phyloP scores from a whole-genome alignment of 352 stramenopile genomes.

The Elongisporangium undulatum region DNA sequence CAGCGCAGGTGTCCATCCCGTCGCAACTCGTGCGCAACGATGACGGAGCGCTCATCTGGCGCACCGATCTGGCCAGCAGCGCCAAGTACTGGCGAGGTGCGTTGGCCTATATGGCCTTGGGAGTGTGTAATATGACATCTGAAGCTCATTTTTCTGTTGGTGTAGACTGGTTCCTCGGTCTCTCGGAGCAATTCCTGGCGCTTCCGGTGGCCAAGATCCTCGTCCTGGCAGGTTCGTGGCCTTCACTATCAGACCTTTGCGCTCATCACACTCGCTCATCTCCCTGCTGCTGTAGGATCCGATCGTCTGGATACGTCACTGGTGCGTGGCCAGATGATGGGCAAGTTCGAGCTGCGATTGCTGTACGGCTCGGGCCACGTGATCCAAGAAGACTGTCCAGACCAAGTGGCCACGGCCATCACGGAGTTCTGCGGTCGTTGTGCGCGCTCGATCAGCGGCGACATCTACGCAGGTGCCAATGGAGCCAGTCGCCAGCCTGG shows the following conservation, averaged over 20 bases:
- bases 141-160: neutral
- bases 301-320: constrained; percentile 86
- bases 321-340: constrained; percentile 88
- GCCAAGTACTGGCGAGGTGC: constrained; percentile 74
- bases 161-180: constrained; percentile 77
- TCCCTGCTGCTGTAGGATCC: constrained; percentile 25
- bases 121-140: neutral
- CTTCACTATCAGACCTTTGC: neutral
- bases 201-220: constrained; percentile 78
- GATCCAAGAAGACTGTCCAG: constrained; percentile 85
- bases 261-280: neutral
- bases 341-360: constrained; percentile 86
- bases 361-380: constrained; percentile 87
- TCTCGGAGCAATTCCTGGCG: constrained; percentile 83
- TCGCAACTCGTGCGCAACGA: constrained; percentile 55
- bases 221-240: constrained; percentile 57
- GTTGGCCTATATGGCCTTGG: neutral
- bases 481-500: constrained; percentile 21
- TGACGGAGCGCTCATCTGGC: constrained; percentile 64
- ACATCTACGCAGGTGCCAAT: constrained; percentile 20
- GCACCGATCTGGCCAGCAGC: constrained; percentile 71
- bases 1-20: constrained; percentile 73
- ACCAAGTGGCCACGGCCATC: constrained; percentile 65
- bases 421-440: constrained; percentile 61
- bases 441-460: constrained; percentile 26